Percentiles rank a stretch among this genome's conserved stretches.
Evolutionary conservation across 1,139 yeast species (phyloP).

Genomic region (Saccharomyces uvarum): DNA sequence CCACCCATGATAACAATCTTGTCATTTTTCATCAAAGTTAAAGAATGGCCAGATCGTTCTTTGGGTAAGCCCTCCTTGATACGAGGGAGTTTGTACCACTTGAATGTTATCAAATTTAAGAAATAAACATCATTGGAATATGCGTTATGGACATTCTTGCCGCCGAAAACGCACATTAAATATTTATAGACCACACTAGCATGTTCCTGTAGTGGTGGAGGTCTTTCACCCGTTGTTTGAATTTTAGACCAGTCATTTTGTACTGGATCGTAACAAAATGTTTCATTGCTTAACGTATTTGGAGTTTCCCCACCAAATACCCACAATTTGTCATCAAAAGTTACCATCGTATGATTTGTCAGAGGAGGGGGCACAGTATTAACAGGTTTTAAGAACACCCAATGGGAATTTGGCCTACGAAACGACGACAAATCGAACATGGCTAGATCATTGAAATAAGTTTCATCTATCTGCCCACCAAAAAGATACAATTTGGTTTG

Average conservation of each 20-base stretch:
- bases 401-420: conserved; percentile 71
- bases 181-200: conserved; percentile 72
- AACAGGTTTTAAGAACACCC: conserved; percentile 61
- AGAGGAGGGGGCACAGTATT: conserved; percentile 71
- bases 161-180: conserved; percentile 76
- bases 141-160: conserved; percentile 65
- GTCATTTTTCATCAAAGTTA: conserved; percentile 56
- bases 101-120: conserved; percentile 58
- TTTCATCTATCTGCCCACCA: conserved; percentile 93
- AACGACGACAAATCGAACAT: conserved; percentile 85
- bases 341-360: conserved; percentile 84
- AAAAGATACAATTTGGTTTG: conserved; percentile 75
- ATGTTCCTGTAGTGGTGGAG: conserved; percentile 86
- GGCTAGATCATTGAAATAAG: conserved; percentile 76
- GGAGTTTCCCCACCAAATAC: conserved; percentile 94
- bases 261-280: conserved; percentile 75
- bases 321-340: conserved; percentile 71
- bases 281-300: conserved; percentile 54
- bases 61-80: conserved; percentile 49
- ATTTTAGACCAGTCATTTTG: conserved; percentile 52
- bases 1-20: conserved; percentile 84
- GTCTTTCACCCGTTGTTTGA: conserved; percentile 51
- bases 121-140: conserved; percentile 60
- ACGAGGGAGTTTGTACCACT: conserved; percentile 59
- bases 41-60: conserved; percentile 83